A percentile compares a stretch with the other conserved stretches of the same genome.
phyloP scores from a whole-genome alignment of 108 stramenopile species.

The Nitzschia sp. region DNA sequence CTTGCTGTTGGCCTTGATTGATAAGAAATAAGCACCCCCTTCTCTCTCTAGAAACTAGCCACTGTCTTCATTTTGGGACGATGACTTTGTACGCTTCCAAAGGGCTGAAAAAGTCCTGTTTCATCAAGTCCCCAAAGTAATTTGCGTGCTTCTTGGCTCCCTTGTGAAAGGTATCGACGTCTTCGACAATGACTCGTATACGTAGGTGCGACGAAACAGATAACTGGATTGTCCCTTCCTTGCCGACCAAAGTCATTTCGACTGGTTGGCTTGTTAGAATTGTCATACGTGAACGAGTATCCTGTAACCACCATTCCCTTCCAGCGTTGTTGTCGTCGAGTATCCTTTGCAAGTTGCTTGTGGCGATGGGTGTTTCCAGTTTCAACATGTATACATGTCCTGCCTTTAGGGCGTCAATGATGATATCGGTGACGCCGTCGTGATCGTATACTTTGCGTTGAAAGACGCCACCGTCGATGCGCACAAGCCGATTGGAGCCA shows the following conservation, averaged over 20 bases:
- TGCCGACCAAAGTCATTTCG: background rate
- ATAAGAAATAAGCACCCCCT: too few species aligned
- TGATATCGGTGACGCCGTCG: conserved; percentile 48
- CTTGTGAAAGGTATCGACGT: conserved; percentile 52
- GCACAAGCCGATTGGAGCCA: conserved; percentile 9
- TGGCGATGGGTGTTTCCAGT: conserved; percentile 13
- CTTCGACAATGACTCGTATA: conserved; percentile 56
- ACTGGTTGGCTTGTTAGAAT: conserved; percentile 2
- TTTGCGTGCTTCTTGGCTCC: conserved; percentile 27
- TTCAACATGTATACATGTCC: background rate
- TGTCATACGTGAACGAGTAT: conserved; percentile 8
- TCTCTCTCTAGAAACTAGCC: too few species aligned
- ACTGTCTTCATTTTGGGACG: too few species aligned
- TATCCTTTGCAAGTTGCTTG: background rate
- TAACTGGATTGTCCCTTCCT: background rate
- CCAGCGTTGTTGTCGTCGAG: background rate
- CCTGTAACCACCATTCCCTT: conserved; percentile 21
- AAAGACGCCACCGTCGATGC: conserved; percentile 10
- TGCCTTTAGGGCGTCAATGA: conserved; percentile 12
- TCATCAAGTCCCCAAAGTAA: conserved; percentile 55
- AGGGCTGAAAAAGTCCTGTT: conserved; percentile 45
- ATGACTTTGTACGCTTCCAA: conserved; percentile 6
- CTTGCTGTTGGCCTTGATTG: too few species aligned
- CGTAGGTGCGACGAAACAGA: conserved; percentile 8
- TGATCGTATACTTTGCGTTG: conserved; percentile 29